These are phyloP conservation scores for Podospora comata DNA, from an alignment of 495 filamentous ascomycete species.

Conservation along the genomic window DNA sequence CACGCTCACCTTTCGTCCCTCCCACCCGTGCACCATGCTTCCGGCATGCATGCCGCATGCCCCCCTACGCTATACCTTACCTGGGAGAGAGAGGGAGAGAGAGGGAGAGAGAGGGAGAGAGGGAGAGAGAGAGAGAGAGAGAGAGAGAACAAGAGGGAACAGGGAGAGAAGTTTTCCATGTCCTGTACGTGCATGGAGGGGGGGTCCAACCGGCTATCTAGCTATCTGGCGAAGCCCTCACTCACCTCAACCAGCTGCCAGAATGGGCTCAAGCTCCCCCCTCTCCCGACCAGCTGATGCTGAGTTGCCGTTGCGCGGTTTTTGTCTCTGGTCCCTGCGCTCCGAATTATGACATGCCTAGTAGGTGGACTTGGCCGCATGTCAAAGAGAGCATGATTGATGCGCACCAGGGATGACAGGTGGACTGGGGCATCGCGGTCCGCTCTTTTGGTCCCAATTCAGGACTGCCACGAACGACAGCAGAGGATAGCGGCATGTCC, in stretches of 20 bases:
- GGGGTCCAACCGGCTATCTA: neutral
- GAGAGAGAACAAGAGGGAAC: too few relatives aligned
- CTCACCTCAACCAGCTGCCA: neutral
- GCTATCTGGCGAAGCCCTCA: neutral
- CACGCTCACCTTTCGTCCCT: neutral
- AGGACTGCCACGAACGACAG: neutral
- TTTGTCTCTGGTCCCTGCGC: neutral
- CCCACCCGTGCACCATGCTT: constrained; percentile 23
- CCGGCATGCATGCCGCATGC: constrained; percentile 30
- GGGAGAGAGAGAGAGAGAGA: neutral
- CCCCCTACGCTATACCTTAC: constrained; percentile 11
- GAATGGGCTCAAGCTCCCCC: neutral
- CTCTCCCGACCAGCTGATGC: constrained; percentile 8
- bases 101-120: too few relatives aligned
- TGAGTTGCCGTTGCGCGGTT: constrained; percentile 16
- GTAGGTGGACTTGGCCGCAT: neutral
- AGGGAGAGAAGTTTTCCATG: neutral
- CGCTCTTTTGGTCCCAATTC: neutral
- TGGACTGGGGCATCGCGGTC: neutral
- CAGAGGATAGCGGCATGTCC: neutral
- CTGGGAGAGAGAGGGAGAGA: neutral
- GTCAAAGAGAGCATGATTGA: neutral
- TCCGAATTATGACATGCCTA: neutral
- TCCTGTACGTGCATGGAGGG: neutral
- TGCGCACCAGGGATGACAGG: constrained; percentile 4